A percentile compares a stretch with the other conserved stretches of the same genome.
Evolutionary conservation across 768 basidiomycete species (phyloP).

Genomic region (Phanerodontia chrysosporium): DNA sequence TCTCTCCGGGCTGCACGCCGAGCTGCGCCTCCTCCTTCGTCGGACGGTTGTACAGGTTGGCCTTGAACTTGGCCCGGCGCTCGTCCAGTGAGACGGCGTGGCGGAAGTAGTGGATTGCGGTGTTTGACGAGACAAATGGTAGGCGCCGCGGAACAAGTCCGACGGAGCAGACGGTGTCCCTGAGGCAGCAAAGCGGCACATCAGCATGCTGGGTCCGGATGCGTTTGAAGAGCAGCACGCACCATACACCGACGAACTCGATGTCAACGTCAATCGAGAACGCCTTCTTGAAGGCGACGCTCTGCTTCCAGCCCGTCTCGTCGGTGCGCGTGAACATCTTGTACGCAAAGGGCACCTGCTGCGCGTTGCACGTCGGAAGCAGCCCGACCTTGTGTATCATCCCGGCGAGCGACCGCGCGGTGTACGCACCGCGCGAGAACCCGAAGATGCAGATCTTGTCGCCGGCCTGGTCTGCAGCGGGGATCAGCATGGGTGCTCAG

Average conservation of each 20-base stretch:
- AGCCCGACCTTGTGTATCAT: conserved; percentile 50
- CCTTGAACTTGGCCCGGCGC: conserved; percentile 53
- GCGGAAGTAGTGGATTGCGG: conserved; percentile 59
- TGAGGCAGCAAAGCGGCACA: conserved; percentile 19
- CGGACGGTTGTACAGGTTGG: conserved; percentile 20
- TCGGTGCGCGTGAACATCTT: conserved; percentile 46
- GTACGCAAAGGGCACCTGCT: conserved; percentile 57
- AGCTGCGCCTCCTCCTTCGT: conserved; percentile 34
- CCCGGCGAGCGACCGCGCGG: conserved; percentile 46
- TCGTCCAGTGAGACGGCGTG: conserved; percentile 73
- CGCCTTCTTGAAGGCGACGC: conserved; percentile 58
- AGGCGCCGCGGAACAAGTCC: conserved; percentile 61
- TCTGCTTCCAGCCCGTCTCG: conserved; percentile 39
- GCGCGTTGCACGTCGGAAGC: conserved; percentile 26
- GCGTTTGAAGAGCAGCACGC: no score
- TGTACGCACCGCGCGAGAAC: conserved; percentile 61
- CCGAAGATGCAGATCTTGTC: conserved; percentile 63
- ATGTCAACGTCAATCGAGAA: conserved; percentile 73
- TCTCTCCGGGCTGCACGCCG: conserved; percentile 49
- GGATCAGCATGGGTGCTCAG: neutral
- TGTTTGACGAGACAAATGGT: conserved; percentile 63
- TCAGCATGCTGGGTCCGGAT: conserved; percentile 1
- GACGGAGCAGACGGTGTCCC: conserved; percentile 71
- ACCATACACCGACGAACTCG: conserved; percentile 76
- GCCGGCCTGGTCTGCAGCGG: conserved; percentile 34